phyloP scores from a whole-genome alignment of 192 early-diverging fungal species.

The Funneliformis mosseae region DNA sequence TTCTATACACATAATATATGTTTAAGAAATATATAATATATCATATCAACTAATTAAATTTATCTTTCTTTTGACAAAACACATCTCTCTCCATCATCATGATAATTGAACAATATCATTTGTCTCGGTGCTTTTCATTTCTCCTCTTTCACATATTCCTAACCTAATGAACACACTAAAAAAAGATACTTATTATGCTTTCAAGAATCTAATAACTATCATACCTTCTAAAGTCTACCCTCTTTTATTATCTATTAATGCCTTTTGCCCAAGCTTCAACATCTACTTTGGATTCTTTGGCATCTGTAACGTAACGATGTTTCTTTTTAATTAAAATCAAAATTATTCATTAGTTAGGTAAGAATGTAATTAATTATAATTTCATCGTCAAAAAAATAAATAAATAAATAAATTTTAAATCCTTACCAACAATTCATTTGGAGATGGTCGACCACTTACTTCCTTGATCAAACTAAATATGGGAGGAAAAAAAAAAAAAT shows the following conservation, averaged over 20 bases:
- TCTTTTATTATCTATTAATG: conserved; percentile 23
- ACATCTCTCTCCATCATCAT: no score
- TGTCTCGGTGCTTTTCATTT: neutral
- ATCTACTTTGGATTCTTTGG: conserved; percentile 19
- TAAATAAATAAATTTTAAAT: neutral
- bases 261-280: conserved; percentile 33
- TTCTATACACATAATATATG: neutral
- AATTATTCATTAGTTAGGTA: neutral
- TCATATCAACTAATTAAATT: neutral
- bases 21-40: neutral
- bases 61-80: no score
- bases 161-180: neutral
- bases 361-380: neutral
- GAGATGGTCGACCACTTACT: conserved; percentile 60
- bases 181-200: neutral
- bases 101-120: no score
- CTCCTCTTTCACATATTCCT: neutral
- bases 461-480: conserved; percentile 56
- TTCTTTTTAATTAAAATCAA: conserved; percentile 38
- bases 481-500: neutral
- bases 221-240: neutral
- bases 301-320: conserved; percentile 50
- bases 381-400: neutral
- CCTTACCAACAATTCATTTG: conserved; percentile 65
- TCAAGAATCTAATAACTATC: neutral